Conservation (phyloP, 164 flowering plant species). For the Umbellularia californica region DNA sequence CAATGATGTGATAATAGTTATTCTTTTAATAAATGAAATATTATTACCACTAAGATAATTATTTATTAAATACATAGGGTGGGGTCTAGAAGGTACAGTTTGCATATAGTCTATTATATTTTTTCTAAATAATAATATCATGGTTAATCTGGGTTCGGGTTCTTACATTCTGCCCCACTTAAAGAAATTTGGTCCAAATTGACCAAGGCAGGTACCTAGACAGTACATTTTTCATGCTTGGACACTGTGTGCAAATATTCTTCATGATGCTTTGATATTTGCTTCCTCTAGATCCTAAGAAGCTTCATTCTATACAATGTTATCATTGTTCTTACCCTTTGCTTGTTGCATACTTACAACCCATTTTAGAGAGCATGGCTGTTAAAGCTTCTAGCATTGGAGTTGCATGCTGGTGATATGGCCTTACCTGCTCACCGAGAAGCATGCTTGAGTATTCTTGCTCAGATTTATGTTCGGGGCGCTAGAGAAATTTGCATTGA, state of each 20-base stretch:
- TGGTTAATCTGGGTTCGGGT: too few relatives aligned
- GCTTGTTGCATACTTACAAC: not conserved
- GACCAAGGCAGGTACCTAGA: too few relatives aligned
- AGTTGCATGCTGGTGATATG: slow-evolving; percentile 69
- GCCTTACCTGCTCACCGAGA: slow-evolving; percentile 54
- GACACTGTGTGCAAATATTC: not conserved
- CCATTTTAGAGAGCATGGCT: slow-evolving; percentile 85
- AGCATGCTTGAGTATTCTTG: slow-evolving; percentile 60
- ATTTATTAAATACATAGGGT: too few relatives aligned
- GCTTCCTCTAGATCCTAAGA: too few relatives aligned
- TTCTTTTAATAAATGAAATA: too few relatives aligned
- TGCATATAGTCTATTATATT: too few relatives aligned
- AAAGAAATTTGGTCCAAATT: too few relatives aligned
- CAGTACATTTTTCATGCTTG: not conserved
- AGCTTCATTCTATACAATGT: not conserved
- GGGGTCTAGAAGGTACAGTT: too few relatives aligned
- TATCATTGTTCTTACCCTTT: not conserved
- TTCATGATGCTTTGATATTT: not conserved
- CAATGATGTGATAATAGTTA: too few relatives aligned
- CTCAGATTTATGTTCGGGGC: slow-evolving; percentile 51
- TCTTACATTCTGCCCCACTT: too few relatives aligned
- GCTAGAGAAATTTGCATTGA: slow-evolving; percentile 28
- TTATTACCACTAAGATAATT: too few relatives aligned
- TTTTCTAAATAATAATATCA: too few relatives aligned
- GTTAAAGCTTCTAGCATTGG: slow-evolving; percentile 80